phyloP scores from a whole-genome alignment of 139 green algal genomes.

The Chlorella sp. region DNA sequence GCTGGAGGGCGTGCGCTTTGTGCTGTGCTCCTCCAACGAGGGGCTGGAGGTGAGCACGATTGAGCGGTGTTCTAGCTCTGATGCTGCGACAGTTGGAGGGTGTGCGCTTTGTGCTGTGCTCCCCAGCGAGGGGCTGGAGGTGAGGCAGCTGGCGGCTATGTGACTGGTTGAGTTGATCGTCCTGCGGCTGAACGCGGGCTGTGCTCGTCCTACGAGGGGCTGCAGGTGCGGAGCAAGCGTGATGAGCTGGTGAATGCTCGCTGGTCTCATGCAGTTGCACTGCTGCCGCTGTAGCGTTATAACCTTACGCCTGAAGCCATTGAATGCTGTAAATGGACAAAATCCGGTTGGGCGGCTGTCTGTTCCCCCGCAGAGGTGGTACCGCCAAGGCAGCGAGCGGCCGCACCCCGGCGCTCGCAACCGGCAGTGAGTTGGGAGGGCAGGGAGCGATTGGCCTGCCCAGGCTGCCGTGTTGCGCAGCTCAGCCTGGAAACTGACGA shows the following conservation, averaged over 20 bases:
- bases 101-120: conserved; percentile 65
- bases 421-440: neutral
- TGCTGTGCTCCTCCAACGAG: conserved; percentile 54
- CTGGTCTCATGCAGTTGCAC: neutral
- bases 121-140: conserved; percentile 47
- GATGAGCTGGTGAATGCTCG: too few relatives aligned
- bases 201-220: conserved; percentile 22
- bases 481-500: too few relatives aligned
- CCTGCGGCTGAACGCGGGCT: too few relatives aligned
- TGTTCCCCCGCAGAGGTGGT: conserved; percentile 38
- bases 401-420: conserved; percentile 31
- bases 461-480: too few relatives aligned
- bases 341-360: too few relatives aligned
- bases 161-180: too few relatives aligned
- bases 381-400: conserved; percentile 4
- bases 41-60: conserved; percentile 41
- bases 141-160: too few relatives aligned
- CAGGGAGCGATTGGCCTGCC: neutral
- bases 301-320: too few relatives aligned
- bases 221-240: neutral
- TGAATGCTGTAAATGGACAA: too few relatives aligned
- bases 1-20: conserved; percentile 72
- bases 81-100: conserved; percentile 69
- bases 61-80: too few relatives aligned
- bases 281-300: neutral